A percentile compares a stretch with the other conserved stretches of the same genome.
These are phyloP conservation scores for Kuraishia hungarica DNA, from an alignment of 805 yeast genomes.

Conservation along the genomic window DNA sequence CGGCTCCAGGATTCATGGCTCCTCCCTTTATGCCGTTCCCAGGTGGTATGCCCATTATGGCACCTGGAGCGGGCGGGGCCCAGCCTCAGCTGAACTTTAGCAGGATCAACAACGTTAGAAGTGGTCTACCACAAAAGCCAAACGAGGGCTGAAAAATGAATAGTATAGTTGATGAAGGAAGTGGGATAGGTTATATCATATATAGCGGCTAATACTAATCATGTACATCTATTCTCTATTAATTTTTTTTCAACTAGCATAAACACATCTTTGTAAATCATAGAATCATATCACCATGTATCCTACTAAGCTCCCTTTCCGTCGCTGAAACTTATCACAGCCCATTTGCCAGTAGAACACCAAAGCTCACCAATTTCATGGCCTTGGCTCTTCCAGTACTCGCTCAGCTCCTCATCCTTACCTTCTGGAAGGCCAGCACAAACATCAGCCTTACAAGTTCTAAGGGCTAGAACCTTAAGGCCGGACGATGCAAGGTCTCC, in stretches of 20 bases:
- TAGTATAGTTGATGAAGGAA: no score
- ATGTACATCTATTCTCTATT: not conserved
- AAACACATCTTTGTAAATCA: not conserved
- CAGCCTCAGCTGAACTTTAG: not conserved
- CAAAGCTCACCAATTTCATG: slow-evolving; percentile 67
- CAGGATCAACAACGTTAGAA: not conserved
- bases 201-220: no score
- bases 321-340: slow-evolving; percentile 61
- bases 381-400: slow-evolving; percentile 46
- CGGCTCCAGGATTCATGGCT: not conserved
- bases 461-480: slow-evolving; percentile 61
- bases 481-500: slow-evolving; percentile 57
- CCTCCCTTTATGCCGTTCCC: slow-evolving; percentile 1
- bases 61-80: not conserved
- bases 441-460: slow-evolving; percentile 97
- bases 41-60: not conserved
- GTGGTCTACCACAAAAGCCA: not conserved
- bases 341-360: slow-evolving; percentile 90
- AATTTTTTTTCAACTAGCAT: no score
- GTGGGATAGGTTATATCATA: no score
- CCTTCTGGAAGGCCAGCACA: slow-evolving; percentile 78
- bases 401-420: slow-evolving; percentile 55
- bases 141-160: not conserved
- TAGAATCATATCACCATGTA: not conserved
- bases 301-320: slow-evolving; percentile 18